phyloP scores from a whole-genome alignment of 768 basidiomycete genomes.

The Strobilomyces confusus region DNA sequence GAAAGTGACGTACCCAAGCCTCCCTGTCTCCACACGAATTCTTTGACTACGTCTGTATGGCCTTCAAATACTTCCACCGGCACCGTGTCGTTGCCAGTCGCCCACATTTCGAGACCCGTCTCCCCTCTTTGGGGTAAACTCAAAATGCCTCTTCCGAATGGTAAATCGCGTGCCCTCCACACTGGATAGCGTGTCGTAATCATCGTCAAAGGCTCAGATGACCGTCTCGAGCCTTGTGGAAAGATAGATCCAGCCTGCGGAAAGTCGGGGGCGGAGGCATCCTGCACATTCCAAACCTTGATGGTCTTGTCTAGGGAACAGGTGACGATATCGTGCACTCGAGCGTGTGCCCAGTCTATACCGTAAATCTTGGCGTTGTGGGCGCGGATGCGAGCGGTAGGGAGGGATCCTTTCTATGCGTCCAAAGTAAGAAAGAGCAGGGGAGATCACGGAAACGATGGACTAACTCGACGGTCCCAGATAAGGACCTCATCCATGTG shows the following conservation, averaged over 20 bases:
- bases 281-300: constrained; percentile 66
- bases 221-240: constrained; percentile 7
- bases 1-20: constrained; percentile 40
- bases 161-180: constrained; percentile 89
- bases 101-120: constrained; percentile 82
- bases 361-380: constrained; percentile 95
- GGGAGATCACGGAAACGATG: background rate
- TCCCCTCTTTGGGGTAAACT: constrained; percentile 87
- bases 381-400: constrained; percentile 68
- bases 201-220: constrained; percentile 39
- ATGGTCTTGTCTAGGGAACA: constrained; percentile 94
- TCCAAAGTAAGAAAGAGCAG: constrained; percentile 3
- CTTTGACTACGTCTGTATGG: constrained; percentile 91
- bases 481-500: constrained; percentile 84
- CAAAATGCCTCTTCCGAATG: constrained; percentile 87
- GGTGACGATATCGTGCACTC: constrained; percentile 78
- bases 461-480: constrained; percentile 87
- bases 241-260: constrained; percentile 4
- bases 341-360: constrained; percentile 88
- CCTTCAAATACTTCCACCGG: constrained; percentile 81
- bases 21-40: constrained; percentile 92
- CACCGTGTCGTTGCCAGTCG: constrained; percentile 24
- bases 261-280: constrained; percentile 18
- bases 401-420: constrained; percentile 80
- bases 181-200: constrained; percentile 85